These are phyloP conservation scores for Suhomyces sp. DNA, from an alignment of 805 yeast genomes.

Conservation along the genomic window DNA sequence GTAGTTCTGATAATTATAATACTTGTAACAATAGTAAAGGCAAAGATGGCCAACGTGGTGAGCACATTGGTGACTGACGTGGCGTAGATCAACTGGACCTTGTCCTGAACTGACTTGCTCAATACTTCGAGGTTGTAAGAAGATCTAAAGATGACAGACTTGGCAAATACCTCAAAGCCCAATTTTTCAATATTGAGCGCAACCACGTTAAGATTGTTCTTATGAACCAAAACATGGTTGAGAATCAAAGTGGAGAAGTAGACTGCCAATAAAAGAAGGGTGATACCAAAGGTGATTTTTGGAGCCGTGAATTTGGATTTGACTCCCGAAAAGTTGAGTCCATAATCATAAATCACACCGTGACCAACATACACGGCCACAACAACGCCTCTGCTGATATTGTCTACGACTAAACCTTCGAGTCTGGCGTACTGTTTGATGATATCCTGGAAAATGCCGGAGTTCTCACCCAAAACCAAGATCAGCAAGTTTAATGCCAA, in stretches of 20 bases:
- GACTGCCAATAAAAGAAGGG: background rate
- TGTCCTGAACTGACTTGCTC: background rate
- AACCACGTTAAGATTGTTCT: background rate
- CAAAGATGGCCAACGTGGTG: background rate
- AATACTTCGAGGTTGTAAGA: conserved; percentile 3
- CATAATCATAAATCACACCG: conserved; percentile 3
- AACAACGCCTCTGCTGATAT: background rate
- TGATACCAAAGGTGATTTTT: background rate
- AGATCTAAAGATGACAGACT: conserved; percentile 4
- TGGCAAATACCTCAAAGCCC: conserved; percentile 2
- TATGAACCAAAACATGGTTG: conserved; percentile 4
- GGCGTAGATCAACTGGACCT: background rate
- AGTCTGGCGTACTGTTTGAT: background rate
- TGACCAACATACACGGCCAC: conserved; percentile 3
- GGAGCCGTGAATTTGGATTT: background rate
- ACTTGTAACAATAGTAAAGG: background rate
- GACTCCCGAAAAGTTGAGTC: background rate
- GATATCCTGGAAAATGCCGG: background rate
- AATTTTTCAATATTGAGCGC: background rate
- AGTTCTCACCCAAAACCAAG: background rate
- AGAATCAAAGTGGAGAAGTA: conserved; percentile 3
- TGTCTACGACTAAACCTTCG: background rate
- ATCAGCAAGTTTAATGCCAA: background rate
- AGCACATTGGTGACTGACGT: background rate
- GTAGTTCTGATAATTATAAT: background rate